Base-by-base conservation (phyloP, 2,329 filamentous ascomycete species). In the Fonsecaea multimorphosa region DNA sequence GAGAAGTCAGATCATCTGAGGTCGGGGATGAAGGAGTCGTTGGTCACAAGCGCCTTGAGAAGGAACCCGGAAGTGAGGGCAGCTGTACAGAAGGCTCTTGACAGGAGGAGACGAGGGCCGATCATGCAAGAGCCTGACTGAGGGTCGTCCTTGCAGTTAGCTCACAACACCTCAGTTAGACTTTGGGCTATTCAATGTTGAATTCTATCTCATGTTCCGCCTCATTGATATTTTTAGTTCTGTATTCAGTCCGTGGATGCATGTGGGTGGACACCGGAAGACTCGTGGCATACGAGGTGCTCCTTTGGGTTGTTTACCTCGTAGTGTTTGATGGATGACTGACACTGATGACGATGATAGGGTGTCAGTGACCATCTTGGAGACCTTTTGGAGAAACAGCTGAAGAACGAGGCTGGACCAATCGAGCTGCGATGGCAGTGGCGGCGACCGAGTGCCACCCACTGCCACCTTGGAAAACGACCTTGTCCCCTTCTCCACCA, bases 41-140 rank as follows among this genome's bases (percentile, higher is more conserved):
- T 98, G 71, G 88, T 97, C 58, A 88, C 96, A 76, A 96, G 96
- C 74, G 93, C 89, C 14, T 90, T 96, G 66, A 85, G 87, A 70
- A 87, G 86, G 55, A 91, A 94, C 77, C 89, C 89, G 0, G 91
- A 94, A 79, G 94, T 98, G 8, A 85, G 89, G 71, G 89, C 92
- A 76, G 93, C 93, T 0, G 83, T 97, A 71, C 88, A 87, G 27
- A 85, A 83, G 65, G 87, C 88, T 31, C 29, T 69, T 44, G 68
- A 65, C 19, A 58, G 70, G 40, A 63, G 70, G 44, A 68, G 58
- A 58, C 51, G 36, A 24, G 57, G 64, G 9, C 58, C 67, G n/a
- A 57, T 68, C 36, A 36, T 64, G 54, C 63, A 61, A 34, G 64
- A 62, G 12, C 36, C 31, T 46, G 54, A 52, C 36, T 56, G 58